Base-by-base conservation (phyloP, 1,139 yeast genomes). In the Casaregolazyma lundiana region DNA sequence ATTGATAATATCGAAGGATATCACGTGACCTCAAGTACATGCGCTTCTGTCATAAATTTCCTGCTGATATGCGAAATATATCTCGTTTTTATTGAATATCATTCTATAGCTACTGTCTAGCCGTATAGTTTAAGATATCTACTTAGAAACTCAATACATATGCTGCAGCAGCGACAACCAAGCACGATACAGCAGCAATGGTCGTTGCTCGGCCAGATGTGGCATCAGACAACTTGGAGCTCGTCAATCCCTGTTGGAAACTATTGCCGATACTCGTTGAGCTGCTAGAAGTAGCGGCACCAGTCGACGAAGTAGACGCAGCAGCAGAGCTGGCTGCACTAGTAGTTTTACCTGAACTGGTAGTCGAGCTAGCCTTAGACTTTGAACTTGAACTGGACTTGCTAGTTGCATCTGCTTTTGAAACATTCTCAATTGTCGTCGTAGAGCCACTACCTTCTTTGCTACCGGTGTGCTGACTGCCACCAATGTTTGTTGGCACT, bases 401-500 rank as follows among this genome's bases (percentile, higher is more conserved):
- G 20, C 32, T 41, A 4, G 43, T 32, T 16, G 30, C 38, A 15
- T 38, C 36, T 20, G 15, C 24, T 26, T 21, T 21, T 29, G 49
- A 37, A 17, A 44, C 45, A 2, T 44, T 35, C 17, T 21, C 22
- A 16, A 43, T 11, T 22, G 38, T 40, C 19, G 44, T 22, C 11
- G 49, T 34, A 18, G 41, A 4, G 7, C 20, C 44, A 19, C 55
- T 45, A 17, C 55, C 49, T 20, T 55, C n/a, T n/a, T n/a, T n/a
- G n/a, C n/a, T 39, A 13, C 56, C 50, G 7, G 58, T 49, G 15
- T 35, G 37, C 17, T 36, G 35, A 13, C 38, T 46, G 15, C 51
- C 53, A 19, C 48, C 49, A 34, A 47, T 43, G 26, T 47, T 41
- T 18, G 52, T 49, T 5, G 58, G 44, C 5, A 62, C 45, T 6